phyloP scores from a whole-genome alignment of 2,329 filamentous ascomycete genomes.

The Fusarium coicis region DNA sequence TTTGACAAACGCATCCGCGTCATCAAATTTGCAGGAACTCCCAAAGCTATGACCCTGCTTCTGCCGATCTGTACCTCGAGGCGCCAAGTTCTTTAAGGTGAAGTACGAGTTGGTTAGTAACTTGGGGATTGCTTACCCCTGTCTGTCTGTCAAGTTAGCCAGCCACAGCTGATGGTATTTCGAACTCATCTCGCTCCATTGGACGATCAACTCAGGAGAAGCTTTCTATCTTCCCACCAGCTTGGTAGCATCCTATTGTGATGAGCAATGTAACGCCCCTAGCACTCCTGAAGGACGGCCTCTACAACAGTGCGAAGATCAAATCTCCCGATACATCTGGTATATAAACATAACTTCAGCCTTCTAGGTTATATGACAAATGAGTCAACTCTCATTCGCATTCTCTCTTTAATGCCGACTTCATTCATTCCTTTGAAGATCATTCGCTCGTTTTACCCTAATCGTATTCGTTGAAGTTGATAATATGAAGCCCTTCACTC shows the following conservation, averaged over 20 bases:
- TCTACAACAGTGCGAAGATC: not conserved
- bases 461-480: not conserved
- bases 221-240: not conserved
- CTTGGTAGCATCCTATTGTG: not conserved
- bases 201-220: slow-evolving; percentile 7
- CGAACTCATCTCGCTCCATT: slow-evolving; percentile 30
- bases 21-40: not conserved
- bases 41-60: not conserved
- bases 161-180: slow-evolving; percentile 5
- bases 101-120: not conserved
- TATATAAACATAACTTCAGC: slow-evolving; percentile 16
- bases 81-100: not conserved
- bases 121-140: not conserved
- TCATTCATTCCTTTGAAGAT: not conserved
- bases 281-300: not conserved
- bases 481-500: slow-evolving; percentile 28
- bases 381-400: slow-evolving; percentile 23
- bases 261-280: not conserved
- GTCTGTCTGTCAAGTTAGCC: not conserved
- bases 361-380: slow-evolving; percentile 26
- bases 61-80: not conserved
- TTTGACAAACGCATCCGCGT: not conserved
- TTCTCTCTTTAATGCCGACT: slow-evolving; percentile 12
- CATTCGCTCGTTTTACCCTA: slow-evolving; percentile 8
- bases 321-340: not conserved